phyloP scores from a whole-genome alignment of 2,329 filamentous ascomycete genomes.

The Aspergillus fructus region DNA sequence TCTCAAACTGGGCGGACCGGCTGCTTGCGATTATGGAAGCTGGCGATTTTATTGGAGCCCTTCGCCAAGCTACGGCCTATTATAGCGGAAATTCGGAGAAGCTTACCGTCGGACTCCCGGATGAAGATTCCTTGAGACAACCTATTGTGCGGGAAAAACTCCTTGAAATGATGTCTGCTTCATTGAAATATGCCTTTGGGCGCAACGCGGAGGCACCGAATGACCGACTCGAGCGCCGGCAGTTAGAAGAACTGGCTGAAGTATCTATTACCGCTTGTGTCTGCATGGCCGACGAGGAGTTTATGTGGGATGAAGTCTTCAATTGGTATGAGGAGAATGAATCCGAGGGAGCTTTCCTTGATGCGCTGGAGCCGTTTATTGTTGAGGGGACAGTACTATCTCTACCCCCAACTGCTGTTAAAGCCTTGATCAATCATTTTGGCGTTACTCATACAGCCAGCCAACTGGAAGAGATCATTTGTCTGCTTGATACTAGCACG shows the following conservation, averaged over 20 bases:
- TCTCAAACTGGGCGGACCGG: constrained; percentile 97
- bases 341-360: constrained; percentile 74
- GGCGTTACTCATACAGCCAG: constrained; percentile 72
- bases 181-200: constrained; percentile 82
- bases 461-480: constrained; percentile 89
- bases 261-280: constrained; percentile 83
- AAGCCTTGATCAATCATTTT: constrained; percentile 80
- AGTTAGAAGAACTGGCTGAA: constrained; percentile 75
- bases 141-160: constrained; percentile 83
- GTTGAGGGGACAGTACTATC: constrained; percentile 71
- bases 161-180: constrained; percentile 89
- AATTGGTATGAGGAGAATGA: constrained; percentile 81
- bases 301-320: constrained; percentile 87
- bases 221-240: constrained; percentile 55
- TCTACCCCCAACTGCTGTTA: constrained; percentile 80
- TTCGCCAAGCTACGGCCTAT: constrained; percentile 86
- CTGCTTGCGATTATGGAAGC: constrained; percentile 92
- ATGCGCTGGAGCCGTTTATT: constrained; percentile 85
- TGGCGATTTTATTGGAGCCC: constrained; percentile 92
- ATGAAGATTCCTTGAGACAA: constrained; percentile 74
- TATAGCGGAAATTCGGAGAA: constrained; percentile 91
- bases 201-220: constrained; percentile 53
- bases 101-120: constrained; percentile 87
- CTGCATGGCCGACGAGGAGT: constrained; percentile 73
- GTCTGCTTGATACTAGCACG: constrained; percentile 83